phyloP scores from a whole-genome alignment of 1,284 basidiomycete genomes.

The Blastosporella zonata region DNA sequence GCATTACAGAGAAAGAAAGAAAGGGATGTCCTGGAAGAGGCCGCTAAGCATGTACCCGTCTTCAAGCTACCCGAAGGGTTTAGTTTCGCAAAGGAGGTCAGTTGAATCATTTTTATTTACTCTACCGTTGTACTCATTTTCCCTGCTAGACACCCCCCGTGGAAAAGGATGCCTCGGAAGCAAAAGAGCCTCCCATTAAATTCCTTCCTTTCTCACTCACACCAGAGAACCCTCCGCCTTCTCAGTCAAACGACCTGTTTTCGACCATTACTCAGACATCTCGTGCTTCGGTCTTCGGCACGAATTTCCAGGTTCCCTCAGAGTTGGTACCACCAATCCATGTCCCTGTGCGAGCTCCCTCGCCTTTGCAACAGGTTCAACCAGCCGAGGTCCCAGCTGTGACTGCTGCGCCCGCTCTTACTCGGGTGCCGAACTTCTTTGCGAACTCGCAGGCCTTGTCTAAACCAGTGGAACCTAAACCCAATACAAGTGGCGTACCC shows the following conservation, averaged over 20 bases:
- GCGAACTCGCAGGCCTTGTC: slow-evolving; percentile 7
- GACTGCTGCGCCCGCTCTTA: slow-evolving; percentile 2
- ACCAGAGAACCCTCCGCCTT: slow-evolving; percentile 14
- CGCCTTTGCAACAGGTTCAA: slow-evolving; percentile 2
- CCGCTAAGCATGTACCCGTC: slow-evolving; percentile 48
- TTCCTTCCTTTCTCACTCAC: slow-evolving; percentile 64
- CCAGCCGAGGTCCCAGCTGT: background rate
- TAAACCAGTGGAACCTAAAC: slow-evolving; percentile 1
- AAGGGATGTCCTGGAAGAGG: slow-evolving; percentile 45
- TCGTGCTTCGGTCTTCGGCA: slow-evolving; percentile 1
- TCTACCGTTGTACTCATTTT: slow-evolving; percentile 14
- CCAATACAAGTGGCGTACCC: slow-evolving; percentile 10
- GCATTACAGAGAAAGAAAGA: slow-evolving; percentile 37
- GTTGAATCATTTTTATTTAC: slow-evolving; percentile 23
- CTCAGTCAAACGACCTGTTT: background rate
- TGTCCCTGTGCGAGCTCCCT: background rate
- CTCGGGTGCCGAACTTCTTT: slow-evolving; percentile 10
- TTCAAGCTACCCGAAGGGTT: slow-evolving; percentile 65
- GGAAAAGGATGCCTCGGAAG: slow-evolving; percentile 35
- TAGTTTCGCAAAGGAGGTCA: slow-evolving; percentile 62
- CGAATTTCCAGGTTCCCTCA: slow-evolving; percentile 5
- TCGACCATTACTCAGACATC: slow-evolving; percentile 6
- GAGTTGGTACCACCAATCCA: background rate
- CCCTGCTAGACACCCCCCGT: slow-evolving; percentile 28
- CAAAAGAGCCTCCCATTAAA: slow-evolving; percentile 63